Percentiles rank a stretch among this genome's conserved stretches.
phyloP scores from a whole-genome alignment of 192 early-diverging fungal genomes.

The Ambispora gerdemannii region DNA sequence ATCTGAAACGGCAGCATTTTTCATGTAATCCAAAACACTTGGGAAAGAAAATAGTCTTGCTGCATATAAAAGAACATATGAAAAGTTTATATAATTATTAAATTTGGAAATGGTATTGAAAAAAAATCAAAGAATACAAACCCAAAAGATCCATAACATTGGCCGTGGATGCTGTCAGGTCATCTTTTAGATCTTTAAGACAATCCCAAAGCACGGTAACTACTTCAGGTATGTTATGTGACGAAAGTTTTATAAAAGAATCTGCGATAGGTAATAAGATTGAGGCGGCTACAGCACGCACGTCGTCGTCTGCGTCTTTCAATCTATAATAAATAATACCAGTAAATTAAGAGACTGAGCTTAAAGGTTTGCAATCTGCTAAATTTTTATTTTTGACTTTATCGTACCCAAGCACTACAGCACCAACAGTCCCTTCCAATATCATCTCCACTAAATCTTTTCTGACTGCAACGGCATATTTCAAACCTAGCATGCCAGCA shows the following conservation, averaged over 20 bases:
- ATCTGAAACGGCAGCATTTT: constrained; percentile 28
- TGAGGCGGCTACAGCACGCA: constrained; percentile 86
- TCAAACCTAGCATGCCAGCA: constrained; percentile 86
- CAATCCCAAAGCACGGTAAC: constrained; percentile 84
- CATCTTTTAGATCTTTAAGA: constrained; percentile 83
- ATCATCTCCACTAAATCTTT: constrained; percentile 78
- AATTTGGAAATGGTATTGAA: constrained; percentile 6
- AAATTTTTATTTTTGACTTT: too few relatives aligned
- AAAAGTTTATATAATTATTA: background rate
- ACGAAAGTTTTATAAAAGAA: constrained; percentile 65
- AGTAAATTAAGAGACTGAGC: background rate
- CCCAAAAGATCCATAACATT: constrained; percentile 87
- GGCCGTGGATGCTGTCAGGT: constrained; percentile 87
- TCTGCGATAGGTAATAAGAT: constrained; percentile 86
- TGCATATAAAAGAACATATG: background rate
- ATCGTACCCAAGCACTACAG: constrained; percentile 71
- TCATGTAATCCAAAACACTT: constrained; percentile 54
- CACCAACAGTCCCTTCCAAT: constrained; percentile 68
- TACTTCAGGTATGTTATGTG: constrained; percentile 67
- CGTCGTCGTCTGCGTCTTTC: constrained; percentile 89
- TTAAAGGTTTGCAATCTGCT: too few relatives aligned
- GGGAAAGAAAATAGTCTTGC: constrained; percentile 71
- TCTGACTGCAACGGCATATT: constrained; percentile 92
- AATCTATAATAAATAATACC: constrained; percentile 36
- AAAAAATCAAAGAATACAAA: background rate